Evolutionary conservation across 116 monocot genomes (phyloP), one percentile per base, ranked within the genome.

Genomic region (Posidonia oceanica): DNA sequence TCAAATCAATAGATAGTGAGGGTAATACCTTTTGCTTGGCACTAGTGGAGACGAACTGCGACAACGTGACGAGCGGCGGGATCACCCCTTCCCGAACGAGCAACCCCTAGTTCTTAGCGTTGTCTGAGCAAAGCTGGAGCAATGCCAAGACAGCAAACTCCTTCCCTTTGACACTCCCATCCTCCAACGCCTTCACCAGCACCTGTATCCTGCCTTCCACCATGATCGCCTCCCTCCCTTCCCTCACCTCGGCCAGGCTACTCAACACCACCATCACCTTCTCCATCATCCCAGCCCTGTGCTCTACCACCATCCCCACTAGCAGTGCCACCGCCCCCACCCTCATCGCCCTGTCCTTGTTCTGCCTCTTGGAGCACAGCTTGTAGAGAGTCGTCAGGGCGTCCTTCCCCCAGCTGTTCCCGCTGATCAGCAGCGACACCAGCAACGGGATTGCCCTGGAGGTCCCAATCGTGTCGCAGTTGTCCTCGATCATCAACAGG

Each of bases 231-330:
- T 60, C 80, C 61, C 82, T 69, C 15, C 96, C 96, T 69, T 97
- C 85, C 20, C 59, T 51, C 13, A 91, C 76, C 23, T 73, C 87
- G 3, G 89, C 89, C 20, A 97, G 75, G 70, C 83, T 79, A 29
- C 76, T 82, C 61, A 97, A 75, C 39, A 97, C 92, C 69, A 91
- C 92, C 87, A 91, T 81, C 14, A 92, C 92, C 80, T 97, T 91
- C 81, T 97, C 96, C 53, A 71, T 74, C 38, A 74, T 81, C 13
- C 95, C 91, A n/a, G 80, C 74, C 15, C 86, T 82, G 44, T 74
- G 72, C 78, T 85, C 86, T 56, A 76, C 83, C 13, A 85, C 76
- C 41, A 97, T 58, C 52, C 63, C 82, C 69, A 91, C 76, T 62
- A 91, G 78, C 21, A 89, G 83, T 17, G 70, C 65, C 44, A 89